Conservation (phyloP, 345 rosid species). For the Eutrema japonicum region DNA sequence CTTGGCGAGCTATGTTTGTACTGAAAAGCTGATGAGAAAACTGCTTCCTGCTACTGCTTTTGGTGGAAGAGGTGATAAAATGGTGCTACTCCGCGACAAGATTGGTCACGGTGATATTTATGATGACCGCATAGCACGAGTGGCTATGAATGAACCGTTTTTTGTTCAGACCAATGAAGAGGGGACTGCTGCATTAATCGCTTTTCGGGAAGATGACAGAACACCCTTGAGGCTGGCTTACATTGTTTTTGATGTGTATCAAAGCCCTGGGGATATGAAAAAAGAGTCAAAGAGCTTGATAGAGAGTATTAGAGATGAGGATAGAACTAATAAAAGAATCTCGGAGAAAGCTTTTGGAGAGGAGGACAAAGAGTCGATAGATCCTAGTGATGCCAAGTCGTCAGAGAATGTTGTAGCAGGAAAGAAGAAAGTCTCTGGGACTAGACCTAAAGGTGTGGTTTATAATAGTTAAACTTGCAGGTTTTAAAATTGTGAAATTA, state of each 20-base stretch:
- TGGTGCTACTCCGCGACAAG: background rate
- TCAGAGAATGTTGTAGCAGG: slow-evolving; percentile 6
- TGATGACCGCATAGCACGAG: slow-evolving; percentile 10
- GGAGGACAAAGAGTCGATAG: background rate
- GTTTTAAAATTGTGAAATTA: slow-evolving; percentile 10
- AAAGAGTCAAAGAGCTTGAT: slow-evolving; percentile 52
- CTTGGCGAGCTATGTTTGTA: slow-evolving; percentile 71
- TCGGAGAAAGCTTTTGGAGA: background rate
- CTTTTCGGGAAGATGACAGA: slow-evolving; percentile 10
- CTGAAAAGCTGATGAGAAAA: slow-evolving; percentile 68
- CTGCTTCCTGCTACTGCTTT: slow-evolving; percentile 56
- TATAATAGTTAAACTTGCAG: background rate
- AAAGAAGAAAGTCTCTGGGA: slow-evolving; percentile 18
- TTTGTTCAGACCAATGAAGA: slow-evolving; percentile 17
- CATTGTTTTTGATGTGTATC: slow-evolving; percentile 32
- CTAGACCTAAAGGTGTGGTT: slow-evolving; percentile 31
- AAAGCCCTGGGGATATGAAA: slow-evolving; percentile 41
- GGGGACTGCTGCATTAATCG: too few species aligned
- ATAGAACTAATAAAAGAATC: slow-evolving; percentile 21
- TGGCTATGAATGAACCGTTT: slow-evolving; percentile 16
- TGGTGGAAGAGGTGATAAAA: slow-evolving; percentile 16
- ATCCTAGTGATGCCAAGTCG: background rate
- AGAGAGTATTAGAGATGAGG: slow-evolving; percentile 55
- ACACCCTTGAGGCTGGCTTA: slow-evolving; percentile 31
- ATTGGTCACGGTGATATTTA: slow-evolving; percentile 31